Conservation (phyloP, 1,284 basidiomycete genomes). For the Ustilago nuda region DNA sequence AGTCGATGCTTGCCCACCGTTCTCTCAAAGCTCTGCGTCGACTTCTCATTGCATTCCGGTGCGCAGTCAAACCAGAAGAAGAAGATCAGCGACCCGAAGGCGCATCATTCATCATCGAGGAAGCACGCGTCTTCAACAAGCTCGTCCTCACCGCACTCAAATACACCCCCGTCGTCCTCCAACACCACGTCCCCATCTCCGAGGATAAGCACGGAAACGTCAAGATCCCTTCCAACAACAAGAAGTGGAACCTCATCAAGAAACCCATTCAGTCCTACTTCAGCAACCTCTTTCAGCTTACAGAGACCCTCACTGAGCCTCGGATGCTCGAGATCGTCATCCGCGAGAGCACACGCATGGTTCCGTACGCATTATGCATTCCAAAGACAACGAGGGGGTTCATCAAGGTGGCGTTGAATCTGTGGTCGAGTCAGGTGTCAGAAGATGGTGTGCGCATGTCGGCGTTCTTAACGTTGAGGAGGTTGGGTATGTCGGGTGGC, state of each 20-base stretch:
- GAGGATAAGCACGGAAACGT: conserved; percentile 66
- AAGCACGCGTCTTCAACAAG: conserved; percentile 79
- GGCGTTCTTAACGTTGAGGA: conserved; percentile 86
- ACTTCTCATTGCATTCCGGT: conserved; percentile 74
- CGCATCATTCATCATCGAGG: conserved; percentile 60
- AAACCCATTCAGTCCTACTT: conserved; percentile 81
- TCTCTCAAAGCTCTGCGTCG: conserved; percentile 87
- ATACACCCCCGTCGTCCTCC: conserved; percentile 89
- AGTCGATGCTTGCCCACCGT: conserved; percentile 85
- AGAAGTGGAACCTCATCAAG: conserved; percentile 76
- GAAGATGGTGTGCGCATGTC: conserved; percentile 86
- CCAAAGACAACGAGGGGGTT: conserved; percentile 61
- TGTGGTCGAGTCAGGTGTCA: conserved; percentile 76
- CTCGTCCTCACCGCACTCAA: conserved; percentile 86
- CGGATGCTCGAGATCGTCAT: conserved; percentile 74
- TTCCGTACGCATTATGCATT: conserved; percentile 63
- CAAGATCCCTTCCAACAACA: conserved; percentile 72
- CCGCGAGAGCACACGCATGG: conserved; percentile 65
- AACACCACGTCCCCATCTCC: conserved; percentile 89
- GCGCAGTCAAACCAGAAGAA: conserved; percentile 63
- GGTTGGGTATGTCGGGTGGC: conserved; percentile 82
- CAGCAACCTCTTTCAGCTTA: conserved; percentile 61
- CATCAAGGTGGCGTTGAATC: conserved; percentile 62
- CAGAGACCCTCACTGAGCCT: conserved; percentile 60
- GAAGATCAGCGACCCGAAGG: conserved; percentile 43